phyloP scores from a whole-genome alignment of 768 basidiomycete species.

The Tricholoma terreum region DNA sequence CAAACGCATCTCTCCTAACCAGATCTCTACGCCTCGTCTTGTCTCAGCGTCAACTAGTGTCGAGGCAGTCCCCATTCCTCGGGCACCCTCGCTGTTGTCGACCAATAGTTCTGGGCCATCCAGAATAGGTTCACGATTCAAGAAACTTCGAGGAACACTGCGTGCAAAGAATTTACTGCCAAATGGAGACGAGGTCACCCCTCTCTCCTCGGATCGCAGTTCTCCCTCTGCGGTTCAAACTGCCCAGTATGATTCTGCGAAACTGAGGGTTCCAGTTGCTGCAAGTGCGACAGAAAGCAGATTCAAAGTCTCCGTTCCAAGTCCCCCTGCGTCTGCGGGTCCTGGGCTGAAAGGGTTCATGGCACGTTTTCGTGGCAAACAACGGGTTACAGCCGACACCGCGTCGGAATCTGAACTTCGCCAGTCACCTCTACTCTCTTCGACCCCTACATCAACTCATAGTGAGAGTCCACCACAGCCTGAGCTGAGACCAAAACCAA shows the following conservation, averaged over 20 bases:
- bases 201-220: conserved; percentile 41
- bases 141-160: conserved; percentile 66
- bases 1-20: conserved; percentile 56
- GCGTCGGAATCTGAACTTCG: conserved; percentile 26
- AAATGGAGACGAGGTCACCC: conserved; percentile 47
- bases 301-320: conserved; percentile 52
- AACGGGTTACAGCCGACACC: conserved; percentile 36
- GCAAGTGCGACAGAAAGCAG: conserved; percentile 51
- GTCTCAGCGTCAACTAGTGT: conserved; percentile 68
- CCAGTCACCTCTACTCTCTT: conserved; percentile 28
- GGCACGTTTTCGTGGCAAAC: conserved; percentile 65
- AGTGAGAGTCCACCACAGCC: conserved; percentile 29
- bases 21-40: conserved; percentile 64
- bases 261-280: conserved; percentile 30
- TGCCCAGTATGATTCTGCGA: conserved; percentile 40
- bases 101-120: conserved; percentile 43
- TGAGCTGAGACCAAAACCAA: conserved; percentile 11
- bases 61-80: conserved; percentile 58
- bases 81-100: conserved; percentile 46
- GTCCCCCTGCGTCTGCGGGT: conserved; percentile 67
- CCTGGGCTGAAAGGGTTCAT: conserved; percentile 81
- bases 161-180: conserved; percentile 45
- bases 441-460: conserved; percentile 29
- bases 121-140: conserved; percentile 72
- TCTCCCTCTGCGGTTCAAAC: conserved; percentile 36